Evolutionary conservation across 2,329 filamentous ascomycete species (phyloP).

Genomic region (Ophiosphaerella korrae): DNA sequence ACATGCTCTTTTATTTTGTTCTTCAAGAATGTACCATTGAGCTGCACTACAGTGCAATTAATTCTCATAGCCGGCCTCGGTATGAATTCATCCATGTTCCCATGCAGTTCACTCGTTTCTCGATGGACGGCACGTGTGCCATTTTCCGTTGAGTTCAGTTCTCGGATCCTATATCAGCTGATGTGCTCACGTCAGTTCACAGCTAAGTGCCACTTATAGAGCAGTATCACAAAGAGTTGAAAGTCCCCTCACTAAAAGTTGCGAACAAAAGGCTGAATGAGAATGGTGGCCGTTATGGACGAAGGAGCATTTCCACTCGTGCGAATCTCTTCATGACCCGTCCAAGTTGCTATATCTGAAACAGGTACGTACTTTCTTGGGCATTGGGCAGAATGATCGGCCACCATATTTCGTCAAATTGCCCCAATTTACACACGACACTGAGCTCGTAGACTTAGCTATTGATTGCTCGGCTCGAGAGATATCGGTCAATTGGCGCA

Average conservation of each 20-base stretch:
- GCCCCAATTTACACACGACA: constrained; percentile 16
- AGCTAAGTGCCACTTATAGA: constrained; percentile 29
- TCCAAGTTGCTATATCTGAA: no score
- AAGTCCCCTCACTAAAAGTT: constrained; percentile 8
- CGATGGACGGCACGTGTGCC: constrained; percentile 10
- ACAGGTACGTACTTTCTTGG: not conserved
- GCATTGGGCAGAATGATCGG: constrained; percentile 24
- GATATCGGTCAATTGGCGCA: constrained; percentile 23
- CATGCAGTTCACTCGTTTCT: constrained; percentile 19
- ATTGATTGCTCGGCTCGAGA: constrained; percentile 19
- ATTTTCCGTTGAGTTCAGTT: constrained; percentile 18
- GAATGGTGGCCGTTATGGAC: no score
- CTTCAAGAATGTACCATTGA: constrained; percentile 17
- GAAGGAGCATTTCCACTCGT: no score
- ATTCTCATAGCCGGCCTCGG: constrained; percentile 11
- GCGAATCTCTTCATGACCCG: no score
- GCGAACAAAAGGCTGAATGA: constrained; percentile 9
- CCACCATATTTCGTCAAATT: constrained; percentile 25
- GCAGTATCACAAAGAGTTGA: constrained; percentile 16
- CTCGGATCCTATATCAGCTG: not conserved
- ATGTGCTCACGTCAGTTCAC: constrained; percentile 7
- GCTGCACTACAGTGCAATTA: constrained; percentile 23
- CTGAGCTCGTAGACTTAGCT: constrained; percentile 17
- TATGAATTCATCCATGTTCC: constrained; percentile 21
- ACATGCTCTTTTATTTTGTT: constrained; percentile 22